phyloP scores from a whole-genome alignment of 176 grass and related monocot genomes.

The Oropetium thomaeum region DNA sequence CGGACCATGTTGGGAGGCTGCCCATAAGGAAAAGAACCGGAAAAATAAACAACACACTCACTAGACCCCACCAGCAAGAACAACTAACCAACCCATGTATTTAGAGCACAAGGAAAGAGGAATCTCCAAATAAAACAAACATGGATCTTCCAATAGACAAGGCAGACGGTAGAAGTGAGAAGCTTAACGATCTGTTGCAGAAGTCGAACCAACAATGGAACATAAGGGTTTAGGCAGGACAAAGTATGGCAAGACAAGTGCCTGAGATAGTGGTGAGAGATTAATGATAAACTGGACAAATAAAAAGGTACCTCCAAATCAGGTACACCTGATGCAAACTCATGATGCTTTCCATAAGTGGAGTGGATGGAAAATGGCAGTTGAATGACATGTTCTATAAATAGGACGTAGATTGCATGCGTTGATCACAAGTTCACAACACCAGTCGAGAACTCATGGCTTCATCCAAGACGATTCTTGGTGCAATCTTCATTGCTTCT shows the following conservation, averaged over 20 bases:
- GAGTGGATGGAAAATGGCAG: slow-evolving; percentile 39
- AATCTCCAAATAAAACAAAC: neutral
- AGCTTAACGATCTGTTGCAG: neutral
- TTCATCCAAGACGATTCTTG: slow-evolving; percentile 45
- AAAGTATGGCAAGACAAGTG: slow-evolving; percentile 20
- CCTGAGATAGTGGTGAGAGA: slow-evolving; percentile 4
- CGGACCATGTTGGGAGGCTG: too few species aligned
- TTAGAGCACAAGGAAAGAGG: slow-evolving; percentile 5
- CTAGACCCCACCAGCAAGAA: too few species aligned
- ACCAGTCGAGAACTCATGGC: slow-evolving; percentile 42
- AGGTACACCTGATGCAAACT: slow-evolving; percentile 49
- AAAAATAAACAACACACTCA: too few species aligned
- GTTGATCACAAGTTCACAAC: slow-evolving; percentile 1
- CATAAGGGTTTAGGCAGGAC: slow-evolving; percentile 11
- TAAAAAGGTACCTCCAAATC: slow-evolving; percentile 18
- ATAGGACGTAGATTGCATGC: slow-evolving; percentile 6
- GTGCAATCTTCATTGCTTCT: slow-evolving; percentile 25
- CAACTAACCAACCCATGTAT: too few species aligned
- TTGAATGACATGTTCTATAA: slow-evolving; percentile 33
- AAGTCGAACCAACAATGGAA: slow-evolving; percentile 24
- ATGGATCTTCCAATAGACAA: neutral
- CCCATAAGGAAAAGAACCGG: too few species aligned
- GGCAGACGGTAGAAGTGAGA: neutral
- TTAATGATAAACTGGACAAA: neutral
- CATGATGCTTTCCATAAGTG: slow-evolving; percentile 32